Evolutionary conservation across 1,139 yeast species (phyloP).

Genomic region (Suhomyces terraborum): DNA sequence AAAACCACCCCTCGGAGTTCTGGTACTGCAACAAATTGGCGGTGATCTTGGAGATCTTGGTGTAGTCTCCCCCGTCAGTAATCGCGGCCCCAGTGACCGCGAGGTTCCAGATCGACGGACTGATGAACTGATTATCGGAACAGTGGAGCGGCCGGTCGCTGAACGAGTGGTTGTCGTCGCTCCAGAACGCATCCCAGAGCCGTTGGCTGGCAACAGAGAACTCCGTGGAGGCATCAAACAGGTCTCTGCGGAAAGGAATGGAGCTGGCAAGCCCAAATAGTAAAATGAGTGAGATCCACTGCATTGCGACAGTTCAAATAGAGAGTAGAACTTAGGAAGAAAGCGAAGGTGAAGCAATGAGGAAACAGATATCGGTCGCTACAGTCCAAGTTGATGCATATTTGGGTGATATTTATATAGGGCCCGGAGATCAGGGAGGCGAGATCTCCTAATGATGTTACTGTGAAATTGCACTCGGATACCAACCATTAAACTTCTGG

Average conservation of each 20-base stretch:
- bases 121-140: constrained; percentile 6
- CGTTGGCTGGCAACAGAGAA: constrained; percentile 6
- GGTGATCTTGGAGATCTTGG: constrained; percentile 9
- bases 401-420: neutral
- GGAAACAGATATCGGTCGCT: too few relatives aligned
- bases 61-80: constrained; percentile 9
- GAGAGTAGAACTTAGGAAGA: too few relatives aligned
- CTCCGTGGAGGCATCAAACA: constrained; percentile 2
- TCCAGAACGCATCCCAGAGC: constrained; percentile 16
- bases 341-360: neutral
- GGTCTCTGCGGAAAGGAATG: neutral
- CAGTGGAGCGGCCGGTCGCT: constrained; percentile 12
- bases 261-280: neutral
- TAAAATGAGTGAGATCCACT: constrained; percentile 5
- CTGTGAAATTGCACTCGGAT: neutral
- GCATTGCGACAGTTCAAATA: constrained; percentile 3
- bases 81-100: constrained; percentile 20
- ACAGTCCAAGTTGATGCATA: neutral
- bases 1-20: constrained; percentile 17
- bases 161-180: constrained; percentile 10
- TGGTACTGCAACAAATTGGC: constrained; percentile 15
- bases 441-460: too few relatives aligned
- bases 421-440: too few relatives aligned
- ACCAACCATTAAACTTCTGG: too few relatives aligned
- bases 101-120: constrained; percentile 17